Base-by-base conservation (phyloP, 305 asterid genomes). In the Solanum hybrid region DNA sequence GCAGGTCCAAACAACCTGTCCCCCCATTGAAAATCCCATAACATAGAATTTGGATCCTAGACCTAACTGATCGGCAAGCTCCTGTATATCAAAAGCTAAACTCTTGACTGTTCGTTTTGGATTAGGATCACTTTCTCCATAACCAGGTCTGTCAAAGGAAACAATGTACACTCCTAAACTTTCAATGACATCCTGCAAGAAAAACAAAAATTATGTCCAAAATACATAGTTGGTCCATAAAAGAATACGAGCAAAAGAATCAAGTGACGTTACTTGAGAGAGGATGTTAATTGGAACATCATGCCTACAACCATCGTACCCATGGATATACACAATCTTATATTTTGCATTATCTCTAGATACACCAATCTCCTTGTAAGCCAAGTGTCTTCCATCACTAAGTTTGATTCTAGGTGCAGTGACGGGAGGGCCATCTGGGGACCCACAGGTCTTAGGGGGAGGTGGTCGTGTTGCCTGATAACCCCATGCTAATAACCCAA, bases 61-160 rank as follows among this genome's bases (percentile, higher is more conserved):
- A 37, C 91, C 97, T 91, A 96, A 92, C 87, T 95, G 93, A 95
- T 96, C 97, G 34, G 97, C 98, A 88, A 96, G 96, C 93, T 96
- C 96, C 92, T 96, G 96, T 64, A 96, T 89, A 81, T 96, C 99
- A 11, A 89, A 92, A 34, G 97, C 95, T 84, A 91, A 89, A 91
- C 95, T 93, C 89, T 92, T 91, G 51, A 93, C 51, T 5, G 96
- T 93, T 89, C 87, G 95, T 10, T 89, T 91, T 10, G 97, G 97
- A 88, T 96, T 86, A 86, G 98, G 98, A 91, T 95, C 98, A 74
- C 99, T 96, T 93, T 96, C 97, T 90, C 98, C 98, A 91, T 96
- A 94, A 87, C 99, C 98, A 33, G 99, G 97, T 90, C 97, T 94
- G 67, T 97, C 99, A 73, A 97, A 95, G 10, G 98, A 94, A 57